These are phyloP conservation scores for Phyllosticta citribraziliensis DNA, from an alignment of 2,329 filamentous ascomycete genomes.

Conservation along the genomic window DNA sequence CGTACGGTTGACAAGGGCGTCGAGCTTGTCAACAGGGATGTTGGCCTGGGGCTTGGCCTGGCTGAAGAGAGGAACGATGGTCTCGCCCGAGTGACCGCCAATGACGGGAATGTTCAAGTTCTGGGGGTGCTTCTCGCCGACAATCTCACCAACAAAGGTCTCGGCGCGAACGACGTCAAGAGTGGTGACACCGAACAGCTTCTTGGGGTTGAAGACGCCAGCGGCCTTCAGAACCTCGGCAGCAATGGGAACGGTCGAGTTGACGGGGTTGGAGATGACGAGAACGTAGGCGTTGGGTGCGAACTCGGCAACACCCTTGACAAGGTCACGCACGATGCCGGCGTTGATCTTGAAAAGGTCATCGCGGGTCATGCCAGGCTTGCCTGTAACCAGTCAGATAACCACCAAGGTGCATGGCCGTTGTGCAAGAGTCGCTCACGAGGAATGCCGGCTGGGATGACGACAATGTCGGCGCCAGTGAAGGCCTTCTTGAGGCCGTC, in stretches of 20 bases:
- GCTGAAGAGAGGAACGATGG: constrained; percentile 96
- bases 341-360: constrained; percentile 99
- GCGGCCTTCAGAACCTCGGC: constrained; percentile 93
- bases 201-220: constrained; percentile 87
- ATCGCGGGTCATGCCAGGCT: constrained; percentile 98
- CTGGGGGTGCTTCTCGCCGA: constrained; percentile 70
- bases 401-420: neutral
- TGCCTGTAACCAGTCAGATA: constrained; percentile 50
- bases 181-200: constrained; percentile 96
- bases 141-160: constrained; percentile 84
- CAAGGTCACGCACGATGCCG: constrained; percentile 88
- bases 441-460: constrained; percentile 96
- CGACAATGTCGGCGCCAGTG: constrained; percentile 87
- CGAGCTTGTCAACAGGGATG: constrained; percentile 84
- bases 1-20: constrained; percentile 75
- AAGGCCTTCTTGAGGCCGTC: constrained; percentile 78
- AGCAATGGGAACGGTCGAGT: constrained; percentile 96
- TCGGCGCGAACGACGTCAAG: constrained; percentile 97
- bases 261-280: constrained; percentile 98
- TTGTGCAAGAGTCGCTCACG: constrained; percentile 48
- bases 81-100: constrained; percentile 95
- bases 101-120: constrained; percentile 84
- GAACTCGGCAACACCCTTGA: constrained; percentile 77
- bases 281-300: constrained; percentile 90
- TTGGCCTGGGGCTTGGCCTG: constrained; percentile 68